phyloP scores from a whole-genome alignment of 148 eudicot genomes.

The Chenopodium suecicum region DNA sequence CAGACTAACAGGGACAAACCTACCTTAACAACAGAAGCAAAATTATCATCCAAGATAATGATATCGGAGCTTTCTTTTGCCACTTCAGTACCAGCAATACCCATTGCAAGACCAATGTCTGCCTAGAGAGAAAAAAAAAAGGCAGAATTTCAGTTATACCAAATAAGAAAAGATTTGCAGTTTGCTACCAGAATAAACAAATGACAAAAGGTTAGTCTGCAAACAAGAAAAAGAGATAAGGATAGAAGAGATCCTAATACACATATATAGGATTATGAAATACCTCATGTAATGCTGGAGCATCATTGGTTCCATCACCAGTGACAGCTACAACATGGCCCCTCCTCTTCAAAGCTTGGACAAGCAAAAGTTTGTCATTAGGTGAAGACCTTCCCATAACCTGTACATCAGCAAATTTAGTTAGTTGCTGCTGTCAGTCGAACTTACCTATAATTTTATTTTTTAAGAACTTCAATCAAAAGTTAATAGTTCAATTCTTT shows the following conservation, averaged over 20 bases:
- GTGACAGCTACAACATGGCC: conserved; percentile 98
- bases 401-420: conserved; percentile 30
- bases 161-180: too few relatives aligned
- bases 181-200: too few relatives aligned
- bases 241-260: background rate
- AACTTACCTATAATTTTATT: background rate
- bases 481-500: background rate
- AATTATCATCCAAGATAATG: conserved; percentile 92
- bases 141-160: background rate
- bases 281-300: conserved; percentile 97
- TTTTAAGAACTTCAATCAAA: background rate
- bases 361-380: conserved; percentile 89
- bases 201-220: background rate
- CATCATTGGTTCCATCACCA: conserved; percentile 98
- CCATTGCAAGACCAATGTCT: conserved; percentile 99
- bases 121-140: conserved; percentile 48
- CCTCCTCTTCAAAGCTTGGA: conserved; percentile 81
- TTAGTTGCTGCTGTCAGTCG: background rate
- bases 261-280: conserved; percentile 7
- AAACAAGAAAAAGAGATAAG: background rate
- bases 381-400: conserved; percentile 99
- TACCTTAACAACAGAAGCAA: conserved; percentile 97
- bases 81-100: conserved; percentile 93
- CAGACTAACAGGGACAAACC: conserved; percentile 17
- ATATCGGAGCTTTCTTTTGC: conserved; percentile 97